phyloP scores from a whole-genome alignment of 257 asterid species.

The Solanum gandarillasii region DNA sequence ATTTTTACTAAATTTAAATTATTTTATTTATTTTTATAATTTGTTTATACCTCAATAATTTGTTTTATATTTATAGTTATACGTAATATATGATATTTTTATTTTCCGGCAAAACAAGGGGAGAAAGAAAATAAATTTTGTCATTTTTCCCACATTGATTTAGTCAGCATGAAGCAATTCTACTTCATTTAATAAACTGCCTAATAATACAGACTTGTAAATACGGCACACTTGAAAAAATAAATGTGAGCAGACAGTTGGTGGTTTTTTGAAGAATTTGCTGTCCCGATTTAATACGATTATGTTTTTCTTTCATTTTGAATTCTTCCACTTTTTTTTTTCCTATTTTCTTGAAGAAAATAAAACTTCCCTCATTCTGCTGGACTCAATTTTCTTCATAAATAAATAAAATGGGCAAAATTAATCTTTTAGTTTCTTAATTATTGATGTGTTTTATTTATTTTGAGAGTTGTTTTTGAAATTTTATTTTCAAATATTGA shows the following conservation, averaged over 20 bases:
- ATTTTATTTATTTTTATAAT: no score
- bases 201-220: not conserved
- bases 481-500: not conserved
- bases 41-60: no score
- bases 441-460: not conserved
- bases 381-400: not conserved
- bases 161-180: not conserved
- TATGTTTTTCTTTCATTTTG: not conserved
- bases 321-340: not conserved
- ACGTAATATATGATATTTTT: not conserved
- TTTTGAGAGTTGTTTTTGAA: no score
- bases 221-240: not conserved
- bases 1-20: no score
- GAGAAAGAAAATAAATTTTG: not conserved
- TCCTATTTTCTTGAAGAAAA: not conserved
- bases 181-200: not conserved
- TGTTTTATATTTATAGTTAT: not conserved
- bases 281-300: not conserved
- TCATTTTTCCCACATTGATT: not conserved
- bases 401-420: not conserved
- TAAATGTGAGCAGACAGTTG: not conserved
- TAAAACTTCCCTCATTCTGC: not conserved
- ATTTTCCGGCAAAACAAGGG: not conserved
- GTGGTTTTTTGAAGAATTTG: not conserved
- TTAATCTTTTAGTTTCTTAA: not conserved